These are phyloP conservation scores for Sclerotinia nivalis DNA, from an alignment of 2,329 filamentous ascomycete species.

Conservation along the genomic window DNA sequence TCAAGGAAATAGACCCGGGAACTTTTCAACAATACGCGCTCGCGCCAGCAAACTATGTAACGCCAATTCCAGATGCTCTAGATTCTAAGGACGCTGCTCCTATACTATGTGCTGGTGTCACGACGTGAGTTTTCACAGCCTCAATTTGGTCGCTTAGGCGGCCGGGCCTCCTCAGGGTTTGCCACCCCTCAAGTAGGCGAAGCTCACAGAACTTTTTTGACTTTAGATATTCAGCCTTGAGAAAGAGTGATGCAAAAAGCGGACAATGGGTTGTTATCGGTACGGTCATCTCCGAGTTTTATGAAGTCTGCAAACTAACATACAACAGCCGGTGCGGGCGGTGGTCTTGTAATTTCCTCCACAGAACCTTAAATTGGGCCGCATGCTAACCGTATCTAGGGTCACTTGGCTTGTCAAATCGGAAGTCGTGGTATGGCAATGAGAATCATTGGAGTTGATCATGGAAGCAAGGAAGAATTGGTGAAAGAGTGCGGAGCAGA, in stretches of 20 bases:
- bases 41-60: conserved; percentile 66
- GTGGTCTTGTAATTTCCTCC: conserved; percentile 49
- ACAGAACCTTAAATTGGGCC: neutral
- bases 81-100: conserved; percentile 63
- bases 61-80: conserved; percentile 64
- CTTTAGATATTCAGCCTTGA: conserved; percentile 58
- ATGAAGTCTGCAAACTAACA: conserved; percentile 29
- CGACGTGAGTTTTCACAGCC: conserved; percentile 46
- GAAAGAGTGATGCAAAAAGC: conserved; percentile 56
- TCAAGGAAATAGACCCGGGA: conserved; percentile 49
- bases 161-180: conserved; percentile 22
- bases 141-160: conserved; percentile 20
- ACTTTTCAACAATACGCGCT: conserved; percentile 73
- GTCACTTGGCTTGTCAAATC: conserved; percentile 64
- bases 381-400: conserved; percentile 37
- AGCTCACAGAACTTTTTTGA: conserved; percentile 30
- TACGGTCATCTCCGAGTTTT: conserved; percentile 29
- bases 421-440: conserved; percentile 60
- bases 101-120: conserved; percentile 67
- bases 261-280: conserved; percentile 41
- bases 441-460: conserved; percentile 66
- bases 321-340: conserved; percentile 54
- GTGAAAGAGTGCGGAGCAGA: conserved; percentile 63
- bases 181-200: conserved; percentile 31
- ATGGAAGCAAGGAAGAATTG: conserved; percentile 59